Conservation (phyloP, 2,329 filamentous ascomycete genomes). For the Fusarium marasasianum region DNA sequence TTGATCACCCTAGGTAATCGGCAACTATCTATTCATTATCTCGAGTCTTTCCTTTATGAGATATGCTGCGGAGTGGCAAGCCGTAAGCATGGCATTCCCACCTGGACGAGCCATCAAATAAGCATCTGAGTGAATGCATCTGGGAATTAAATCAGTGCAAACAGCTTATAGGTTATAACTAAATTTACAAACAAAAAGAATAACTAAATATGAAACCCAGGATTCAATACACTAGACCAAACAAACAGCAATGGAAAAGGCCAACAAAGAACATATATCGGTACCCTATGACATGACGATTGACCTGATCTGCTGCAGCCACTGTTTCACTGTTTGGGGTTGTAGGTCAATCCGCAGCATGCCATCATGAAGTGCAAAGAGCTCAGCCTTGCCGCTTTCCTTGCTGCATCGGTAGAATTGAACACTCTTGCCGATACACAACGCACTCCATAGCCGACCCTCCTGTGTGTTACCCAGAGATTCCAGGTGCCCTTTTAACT, state of each 20-base stretch:
- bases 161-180: rapidly evolving
- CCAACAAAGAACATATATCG: rapidly evolving
- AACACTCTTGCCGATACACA: background rate
- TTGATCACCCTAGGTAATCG: too few relatives aligned
- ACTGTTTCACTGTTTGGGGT: background rate
- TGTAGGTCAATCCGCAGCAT: background rate
- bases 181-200: background rate
- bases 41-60: background rate
- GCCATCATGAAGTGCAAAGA: background rate
- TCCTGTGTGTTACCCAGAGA: background rate
- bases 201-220: rapidly evolving
- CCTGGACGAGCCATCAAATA: background rate
- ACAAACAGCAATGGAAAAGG: background rate
- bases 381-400: rapidly evolving
- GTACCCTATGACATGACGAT: background rate
- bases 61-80: background rate
- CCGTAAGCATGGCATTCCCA: background rate
- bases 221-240: background rate
- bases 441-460: background rate
- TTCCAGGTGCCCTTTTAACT: background rate
- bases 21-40: rapidly evolving
- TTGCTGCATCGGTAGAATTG: background rate
- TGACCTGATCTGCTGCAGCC: background rate
- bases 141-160: rapidly evolving
- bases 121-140: rapidly evolving